These are phyloP conservation scores for Hemileccinum rubropunctum DNA, from an alignment of 768 basidiomycete species.

Conservation along the genomic window DNA sequence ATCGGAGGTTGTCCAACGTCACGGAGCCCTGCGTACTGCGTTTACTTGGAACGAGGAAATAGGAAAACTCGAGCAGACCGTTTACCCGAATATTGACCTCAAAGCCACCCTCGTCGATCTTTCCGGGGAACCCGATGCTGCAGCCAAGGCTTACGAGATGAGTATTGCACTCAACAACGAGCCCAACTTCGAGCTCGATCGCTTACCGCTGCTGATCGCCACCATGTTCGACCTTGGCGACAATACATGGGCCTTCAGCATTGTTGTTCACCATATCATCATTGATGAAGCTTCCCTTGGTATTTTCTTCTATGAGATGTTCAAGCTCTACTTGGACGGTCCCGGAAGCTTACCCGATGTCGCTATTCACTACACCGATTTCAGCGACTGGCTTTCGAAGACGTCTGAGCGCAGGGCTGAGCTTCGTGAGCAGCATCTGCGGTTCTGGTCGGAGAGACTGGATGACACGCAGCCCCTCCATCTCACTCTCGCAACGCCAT, in stretches of 20 bases:
- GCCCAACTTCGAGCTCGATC: slow-evolving; percentile 27
- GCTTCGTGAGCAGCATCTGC: slow-evolving; percentile 23
- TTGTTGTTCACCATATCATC: slow-evolving; percentile 32
- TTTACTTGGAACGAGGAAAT: slow-evolving; percentile 30
- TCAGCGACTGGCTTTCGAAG: slow-evolving; percentile 25
- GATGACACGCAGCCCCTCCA: slow-evolving; percentile 16
- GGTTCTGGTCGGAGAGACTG: slow-evolving; percentile 24
- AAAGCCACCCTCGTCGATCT: slow-evolving; percentile 24
- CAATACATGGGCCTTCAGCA: slow-evolving; percentile 26
- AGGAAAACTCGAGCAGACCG: slow-evolving; percentile 29
- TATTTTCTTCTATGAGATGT: slow-evolving; percentile 31
- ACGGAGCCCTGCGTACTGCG: slow-evolving; percentile 28
- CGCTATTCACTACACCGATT: slow-evolving; percentile 19
- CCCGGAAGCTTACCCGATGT: slow-evolving; percentile 24
- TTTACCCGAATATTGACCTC: slow-evolving; percentile 29
- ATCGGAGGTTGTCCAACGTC: slow-evolving; percentile 26
- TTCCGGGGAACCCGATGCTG: slow-evolving; percentile 22
- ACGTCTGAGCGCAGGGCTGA: slow-evolving; percentile 28
- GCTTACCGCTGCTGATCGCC: slow-evolving; percentile 21
- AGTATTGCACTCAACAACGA: slow-evolving; percentile 22
- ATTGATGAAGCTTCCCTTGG: slow-evolving; percentile 30
- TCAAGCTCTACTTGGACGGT: slow-evolving; percentile 27
- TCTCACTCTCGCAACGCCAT: slow-evolving; percentile 26
- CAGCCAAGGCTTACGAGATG: slow-evolving; percentile 30
- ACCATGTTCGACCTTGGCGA: slow-evolving; percentile 26